phyloP scores from a whole-genome alignment of 495 filamentous ascomycete genomes.

The Margaritispora aquatica region DNA sequence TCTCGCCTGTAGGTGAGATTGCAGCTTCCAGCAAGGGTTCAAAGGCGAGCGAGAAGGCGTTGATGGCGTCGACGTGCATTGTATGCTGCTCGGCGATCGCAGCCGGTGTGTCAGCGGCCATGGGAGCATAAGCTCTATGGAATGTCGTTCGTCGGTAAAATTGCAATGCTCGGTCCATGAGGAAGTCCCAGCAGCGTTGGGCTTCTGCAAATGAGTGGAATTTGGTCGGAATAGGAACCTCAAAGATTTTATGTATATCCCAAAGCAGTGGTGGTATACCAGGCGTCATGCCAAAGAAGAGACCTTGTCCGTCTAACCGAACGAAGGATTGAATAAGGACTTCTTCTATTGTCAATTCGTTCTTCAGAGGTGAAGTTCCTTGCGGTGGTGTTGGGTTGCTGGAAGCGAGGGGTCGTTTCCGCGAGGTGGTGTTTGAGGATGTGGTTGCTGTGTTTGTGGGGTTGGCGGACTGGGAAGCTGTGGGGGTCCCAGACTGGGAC shows the following conservation, averaged over 20 bases:
- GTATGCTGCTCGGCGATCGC: background rate
- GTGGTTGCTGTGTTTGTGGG: background rate
- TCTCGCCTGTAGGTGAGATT: conserved; percentile 2
- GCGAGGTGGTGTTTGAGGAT: background rate
- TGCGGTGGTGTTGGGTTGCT: conserved; percentile 2
- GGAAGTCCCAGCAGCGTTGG: conserved; percentile 22
- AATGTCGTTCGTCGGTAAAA: conserved; percentile 17
- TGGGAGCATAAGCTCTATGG: conserved; percentile 7
- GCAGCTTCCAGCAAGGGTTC: conserved; percentile 15
- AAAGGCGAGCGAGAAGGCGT: conserved; percentile 13
- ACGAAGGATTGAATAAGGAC: conserved; percentile 41
- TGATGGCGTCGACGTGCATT: conserved; percentile 1
- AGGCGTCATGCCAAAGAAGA: conserved; percentile 17
- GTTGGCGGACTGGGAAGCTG: too few species aligned
- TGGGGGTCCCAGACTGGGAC: background rate
- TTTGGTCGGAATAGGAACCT: conserved; percentile 7
- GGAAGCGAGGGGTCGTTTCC: conserved; percentile 6
- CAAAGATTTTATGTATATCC: conserved; percentile 19
- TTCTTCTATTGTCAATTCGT: conserved; percentile 19
- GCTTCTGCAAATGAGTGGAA: conserved; percentile 16
- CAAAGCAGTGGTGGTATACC: conserved; percentile 19
- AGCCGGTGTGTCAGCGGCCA: background rate
- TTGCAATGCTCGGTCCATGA: conserved; percentile 19
- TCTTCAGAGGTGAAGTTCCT: conserved; percentile 8
- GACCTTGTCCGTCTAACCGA: conserved; percentile 22